These are phyloP conservation scores for Forsythia suspensa DNA, from an alignment of 257 asterid species.

Conservation along the genomic window DNA sequence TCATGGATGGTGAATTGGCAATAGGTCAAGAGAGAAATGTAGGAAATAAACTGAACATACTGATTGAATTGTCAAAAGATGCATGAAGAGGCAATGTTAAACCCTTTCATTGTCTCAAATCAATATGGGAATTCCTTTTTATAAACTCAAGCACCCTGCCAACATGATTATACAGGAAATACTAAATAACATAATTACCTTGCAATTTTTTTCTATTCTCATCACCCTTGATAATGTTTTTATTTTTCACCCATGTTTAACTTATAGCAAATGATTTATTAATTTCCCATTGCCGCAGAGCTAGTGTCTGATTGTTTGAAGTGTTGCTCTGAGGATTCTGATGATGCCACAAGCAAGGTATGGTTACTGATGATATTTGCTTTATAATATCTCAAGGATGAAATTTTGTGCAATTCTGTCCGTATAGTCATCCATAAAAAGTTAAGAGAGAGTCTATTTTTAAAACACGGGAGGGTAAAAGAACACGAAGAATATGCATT, in stretches of 20 bases:
- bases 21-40: not conserved
- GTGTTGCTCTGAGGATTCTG: slow-evolving; percentile 96
- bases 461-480: not conserved
- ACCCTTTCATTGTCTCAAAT: not conserved
- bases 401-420: not conserved
- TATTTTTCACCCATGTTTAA: not conserved
- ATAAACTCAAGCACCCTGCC: not conserved
- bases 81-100: not conserved
- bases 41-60: not conserved
- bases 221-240: not conserved
- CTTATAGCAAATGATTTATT: not conserved
- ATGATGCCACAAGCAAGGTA: slow-evolving; percentile 93
- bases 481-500: not conserved
- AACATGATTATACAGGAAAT: slow-evolving; percentile 1
- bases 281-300: slow-evolving; percentile 46
- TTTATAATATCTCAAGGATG: not conserved
- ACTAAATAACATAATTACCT: slow-evolving; percentile 1
- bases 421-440: not conserved
- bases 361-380: not conserved
- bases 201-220: not conserved
- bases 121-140: not conserved
- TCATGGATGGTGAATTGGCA: not conserved
- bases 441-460: not conserved
- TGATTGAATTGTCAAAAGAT: not conserved
- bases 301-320: slow-evolving; percentile 78